Percentiles rank a stretch among this genome's conserved stretches.
Evolutionary conservation across 176 grass and related monocot species (phyloP).

Genomic region (Eleusine coracana): DNA sequence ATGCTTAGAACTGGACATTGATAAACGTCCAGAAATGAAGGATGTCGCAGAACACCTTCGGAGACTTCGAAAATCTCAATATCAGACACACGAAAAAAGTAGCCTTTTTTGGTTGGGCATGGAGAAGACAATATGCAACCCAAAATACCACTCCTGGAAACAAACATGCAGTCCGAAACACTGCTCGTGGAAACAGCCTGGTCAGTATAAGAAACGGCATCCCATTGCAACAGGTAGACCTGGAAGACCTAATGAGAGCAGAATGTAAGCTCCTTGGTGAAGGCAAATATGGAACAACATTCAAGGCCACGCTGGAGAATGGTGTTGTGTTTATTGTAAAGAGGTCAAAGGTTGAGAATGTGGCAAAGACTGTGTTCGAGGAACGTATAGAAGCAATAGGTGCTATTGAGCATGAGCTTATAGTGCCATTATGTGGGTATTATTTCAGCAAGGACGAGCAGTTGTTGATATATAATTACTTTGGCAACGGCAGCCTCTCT

Average conservation of each 20-base stretch:
- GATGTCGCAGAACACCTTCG: too few species aligned
- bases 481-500: background rate
- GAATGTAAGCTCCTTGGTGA: background rate
- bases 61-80: too few species aligned
- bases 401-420: constrained; percentile 5
- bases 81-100: too few species aligned
- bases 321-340: background rate
- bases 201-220: too few species aligned
- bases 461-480: too few species aligned
- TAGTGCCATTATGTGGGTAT: background rate
- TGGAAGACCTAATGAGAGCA: background rate
- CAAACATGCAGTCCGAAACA: too few species aligned
- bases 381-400: constrained; percentile 3
- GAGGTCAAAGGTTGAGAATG: background rate
- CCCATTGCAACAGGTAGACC: background rate
- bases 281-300: background rate
- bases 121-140: too few species aligned
- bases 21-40: too few species aligned
- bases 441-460: background rate
- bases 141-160: too few species aligned
- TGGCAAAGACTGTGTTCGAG: background rate
- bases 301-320: background rate
- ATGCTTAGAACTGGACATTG: too few species aligned
- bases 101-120: too few species aligned
- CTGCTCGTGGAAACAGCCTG: too few species aligned